Percentiles rank a stretch among this genome's conserved stretches.
Evolutionary conservation across 2,329 filamentous ascomycete species (phyloP).

Genomic region (Stemphylium vesicarium): DNA sequence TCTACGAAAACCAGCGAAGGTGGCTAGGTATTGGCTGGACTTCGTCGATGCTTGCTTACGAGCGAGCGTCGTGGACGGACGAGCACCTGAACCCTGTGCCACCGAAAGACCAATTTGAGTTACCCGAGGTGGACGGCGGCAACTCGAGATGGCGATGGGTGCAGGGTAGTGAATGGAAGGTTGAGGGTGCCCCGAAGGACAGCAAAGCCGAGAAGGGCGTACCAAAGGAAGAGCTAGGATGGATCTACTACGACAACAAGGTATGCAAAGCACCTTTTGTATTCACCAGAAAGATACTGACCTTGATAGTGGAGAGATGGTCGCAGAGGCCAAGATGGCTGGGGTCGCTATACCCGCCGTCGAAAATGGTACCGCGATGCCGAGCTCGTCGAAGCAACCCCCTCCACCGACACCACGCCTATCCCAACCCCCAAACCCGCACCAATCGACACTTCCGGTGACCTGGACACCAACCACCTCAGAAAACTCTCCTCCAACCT

Average conservation of each 20-base stretch:
- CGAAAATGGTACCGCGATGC: slow-evolving; percentile 97
- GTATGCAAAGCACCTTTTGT: slow-evolving; percentile 51
- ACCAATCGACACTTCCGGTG: slow-evolving; percentile 36
- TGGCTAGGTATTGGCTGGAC: slow-evolving; percentile 98
- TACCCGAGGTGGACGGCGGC: slow-evolving; percentile 70
- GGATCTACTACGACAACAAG: slow-evolving; percentile 99
- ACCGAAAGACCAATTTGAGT: slow-evolving; percentile 72
- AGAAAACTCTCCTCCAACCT: slow-evolving; percentile 32
- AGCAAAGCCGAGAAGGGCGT: slow-evolving; percentile 45
- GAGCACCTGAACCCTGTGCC: slow-evolving; percentile 87
- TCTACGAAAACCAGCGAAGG: slow-evolving; percentile 94
- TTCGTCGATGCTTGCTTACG: slow-evolving; percentile 85
- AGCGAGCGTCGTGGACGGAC: slow-evolving; percentile 91
- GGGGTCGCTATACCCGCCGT: slow-evolving; percentile 91
- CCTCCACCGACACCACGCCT: slow-evolving; percentile 54
- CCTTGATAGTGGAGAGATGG: slow-evolving; percentile 80
- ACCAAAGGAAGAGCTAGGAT: slow-evolving; percentile 67
- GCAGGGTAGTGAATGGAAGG: slow-evolving; percentile 80
- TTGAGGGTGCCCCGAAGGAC: slow-evolving; percentile 70
- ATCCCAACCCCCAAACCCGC: slow-evolving; percentile 49
- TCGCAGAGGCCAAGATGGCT: slow-evolving; percentile 82
- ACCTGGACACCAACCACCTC: slow-evolving; percentile 30
- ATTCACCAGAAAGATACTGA: slow-evolving; percentile 19
- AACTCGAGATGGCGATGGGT: slow-evolving; percentile 80
- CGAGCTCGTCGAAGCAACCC: slow-evolving; percentile 80